Conservation (phyloP, 768 basidiomycete genomes). For the Mycena galericulata region DNA sequence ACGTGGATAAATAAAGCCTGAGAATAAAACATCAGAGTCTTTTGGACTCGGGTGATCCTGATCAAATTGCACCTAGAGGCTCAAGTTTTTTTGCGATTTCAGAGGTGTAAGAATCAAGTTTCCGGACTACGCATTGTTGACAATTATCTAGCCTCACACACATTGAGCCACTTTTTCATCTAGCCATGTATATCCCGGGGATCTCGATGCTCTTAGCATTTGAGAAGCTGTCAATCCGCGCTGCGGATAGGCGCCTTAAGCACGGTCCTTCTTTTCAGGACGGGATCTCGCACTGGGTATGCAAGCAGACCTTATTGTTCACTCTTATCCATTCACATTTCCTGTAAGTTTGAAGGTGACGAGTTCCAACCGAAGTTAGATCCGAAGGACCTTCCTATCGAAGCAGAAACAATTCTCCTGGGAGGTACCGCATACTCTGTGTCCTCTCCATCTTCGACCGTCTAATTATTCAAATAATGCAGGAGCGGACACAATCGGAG, state of each 20-base stretch:
- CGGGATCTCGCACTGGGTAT: slow-evolving; percentile 22
- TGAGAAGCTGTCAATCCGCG: not conserved
- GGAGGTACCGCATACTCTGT: not conserved
- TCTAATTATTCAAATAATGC: not conserved
- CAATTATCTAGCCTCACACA: slow-evolving; percentile 1
- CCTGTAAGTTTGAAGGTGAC: slow-evolving; percentile 10
- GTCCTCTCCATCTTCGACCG: not conserved
- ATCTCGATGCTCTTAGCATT: not conserved
- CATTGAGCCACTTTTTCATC: slow-evolving; percentile 18
- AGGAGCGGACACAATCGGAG: slow-evolving; percentile 5
- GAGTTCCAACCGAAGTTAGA: not conserved
- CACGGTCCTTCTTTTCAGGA: slow-evolving; percentile 12
- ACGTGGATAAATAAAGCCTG: too few relatives aligned
- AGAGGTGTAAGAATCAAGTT: not conserved
- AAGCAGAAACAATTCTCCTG: slow-evolving; percentile 12
- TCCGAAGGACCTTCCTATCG: not conserved
- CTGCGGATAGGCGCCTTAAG: slow-evolving; percentile 4
- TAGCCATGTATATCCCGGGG: not conserved
- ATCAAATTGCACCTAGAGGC: not conserved
- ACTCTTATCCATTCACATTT: not conserved
- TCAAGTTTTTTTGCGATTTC: not conserved
- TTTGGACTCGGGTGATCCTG: slow-evolving; percentile 12
- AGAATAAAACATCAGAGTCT: slow-evolving; percentile 6
- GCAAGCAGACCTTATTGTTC: not conserved
- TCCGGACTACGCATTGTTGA: not conserved